Percentiles rank a stretch among this genome's conserved stretches.
phyloP scores from a whole-genome alignment of 2,329 filamentous ascomycete genomes.

The Trichoderma hamatum region DNA sequence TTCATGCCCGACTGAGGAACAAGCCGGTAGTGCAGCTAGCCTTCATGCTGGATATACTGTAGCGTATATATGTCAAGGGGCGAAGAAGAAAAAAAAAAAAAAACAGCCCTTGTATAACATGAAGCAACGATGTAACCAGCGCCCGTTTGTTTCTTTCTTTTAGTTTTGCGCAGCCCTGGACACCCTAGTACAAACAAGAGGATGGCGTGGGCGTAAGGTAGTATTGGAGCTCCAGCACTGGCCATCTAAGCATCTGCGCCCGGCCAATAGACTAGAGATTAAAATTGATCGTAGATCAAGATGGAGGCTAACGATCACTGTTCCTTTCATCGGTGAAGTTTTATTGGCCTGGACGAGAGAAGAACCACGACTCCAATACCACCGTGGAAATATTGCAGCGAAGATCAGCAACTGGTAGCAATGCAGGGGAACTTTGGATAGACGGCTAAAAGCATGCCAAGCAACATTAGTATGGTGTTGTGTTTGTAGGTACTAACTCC shows the following conservation, averaged over 20 bases:
- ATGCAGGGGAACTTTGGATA: not conserved
- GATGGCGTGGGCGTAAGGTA: not conserved
- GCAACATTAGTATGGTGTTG: not conserved
- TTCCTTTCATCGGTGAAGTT: not conserved
- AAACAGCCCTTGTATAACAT: not conserved
- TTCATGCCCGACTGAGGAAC: not conserved
- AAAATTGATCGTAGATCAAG: constrained; percentile 24
- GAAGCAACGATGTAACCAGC: constrained; percentile 1
- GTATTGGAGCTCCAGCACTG: constrained; percentile 19
- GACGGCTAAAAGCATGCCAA: not conserved
- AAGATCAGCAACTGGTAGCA: not conserved
- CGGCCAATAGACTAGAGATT: constrained; percentile 1
- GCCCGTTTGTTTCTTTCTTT: not conserved
- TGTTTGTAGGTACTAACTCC: not conserved
- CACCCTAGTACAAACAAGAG: not conserved
- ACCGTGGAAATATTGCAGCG: not conserved
- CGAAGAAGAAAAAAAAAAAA: too few relatives aligned
- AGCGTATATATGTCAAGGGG: not conserved
- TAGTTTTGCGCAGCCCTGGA: not conserved
- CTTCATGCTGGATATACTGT: not conserved
- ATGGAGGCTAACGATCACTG: constrained; percentile 11
- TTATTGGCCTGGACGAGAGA: not conserved
- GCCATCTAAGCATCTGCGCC: constrained; percentile 16
- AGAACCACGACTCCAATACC: not conserved
- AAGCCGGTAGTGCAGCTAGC: not conserved